Conservation (phyloP, 2,329 filamentous ascomycete species). For the Aciculosporium take region DNA sequence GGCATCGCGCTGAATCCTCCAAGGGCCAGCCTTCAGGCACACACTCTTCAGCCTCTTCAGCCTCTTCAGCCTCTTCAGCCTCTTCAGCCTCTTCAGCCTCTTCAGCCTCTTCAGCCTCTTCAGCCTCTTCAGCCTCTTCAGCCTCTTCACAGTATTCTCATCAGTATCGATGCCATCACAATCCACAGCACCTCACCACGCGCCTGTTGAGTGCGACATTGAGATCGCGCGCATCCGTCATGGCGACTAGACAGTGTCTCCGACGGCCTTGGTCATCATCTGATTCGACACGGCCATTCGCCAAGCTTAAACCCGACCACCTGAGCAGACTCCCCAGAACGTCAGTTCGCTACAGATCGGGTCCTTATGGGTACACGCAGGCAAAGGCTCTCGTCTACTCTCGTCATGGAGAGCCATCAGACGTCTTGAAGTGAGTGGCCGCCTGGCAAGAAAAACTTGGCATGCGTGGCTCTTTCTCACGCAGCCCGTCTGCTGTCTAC, state of each 20-base stretch:
- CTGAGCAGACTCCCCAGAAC: constrained; percentile 11
- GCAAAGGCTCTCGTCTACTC: constrained; percentile 69
- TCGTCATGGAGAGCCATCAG: constrained; percentile 58
- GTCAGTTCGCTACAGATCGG: constrained; percentile 36
- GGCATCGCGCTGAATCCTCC: too few relatives aligned
- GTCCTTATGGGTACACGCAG: constrained; percentile 68
- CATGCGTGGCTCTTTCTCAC: not conserved
- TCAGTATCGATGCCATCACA: not conserved
- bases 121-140: too few relatives aligned
- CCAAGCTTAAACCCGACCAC: constrained; percentile 7
- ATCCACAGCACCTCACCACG: not conserved
- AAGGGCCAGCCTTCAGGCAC: too few relatives aligned
- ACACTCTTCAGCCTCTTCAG: too few relatives aligned
- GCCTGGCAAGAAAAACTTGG: too few relatives aligned
- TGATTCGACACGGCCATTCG: constrained; percentile 11
- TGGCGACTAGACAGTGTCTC: constrained; percentile 14
- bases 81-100: too few relatives aligned
- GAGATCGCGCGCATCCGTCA: constrained; percentile 2
- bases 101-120: too few relatives aligned
- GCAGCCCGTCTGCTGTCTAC: too few relatives aligned
- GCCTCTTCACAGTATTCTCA: not conserved
- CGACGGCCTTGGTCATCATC: constrained; percentile 11
- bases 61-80: too few relatives aligned
- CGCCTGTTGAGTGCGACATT: not conserved
- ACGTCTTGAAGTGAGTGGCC: constrained; percentile 45